Base-by-base conservation (phyloP, 768 basidiomycete species). In the Auriculariales sp. region DNA sequence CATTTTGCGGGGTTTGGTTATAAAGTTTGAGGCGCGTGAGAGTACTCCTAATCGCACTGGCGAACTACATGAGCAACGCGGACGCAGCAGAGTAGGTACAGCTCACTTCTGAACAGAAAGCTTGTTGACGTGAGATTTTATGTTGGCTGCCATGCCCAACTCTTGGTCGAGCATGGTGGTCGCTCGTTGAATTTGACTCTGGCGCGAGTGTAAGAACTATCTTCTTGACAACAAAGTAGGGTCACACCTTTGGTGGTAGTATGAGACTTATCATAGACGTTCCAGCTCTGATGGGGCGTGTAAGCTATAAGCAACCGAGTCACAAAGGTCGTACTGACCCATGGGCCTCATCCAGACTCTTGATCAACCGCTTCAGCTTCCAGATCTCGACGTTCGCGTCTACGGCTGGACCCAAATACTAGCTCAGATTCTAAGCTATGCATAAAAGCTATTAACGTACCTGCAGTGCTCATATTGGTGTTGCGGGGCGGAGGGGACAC, bases 241-340 rank as follows among this genome's bases (percentile, higher is more conserved):
- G 36, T 58, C 67, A 52, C 56, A 82, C 89, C 74, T 91, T 91
- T 47, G 94, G 93, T 27, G 94, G 94, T 52, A 97, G 80, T 66
- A 97, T 93, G 55, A 98, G 75, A 67, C 88, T 92, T 70, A 98
- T 97, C 94, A 98, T 98, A 60, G 90, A 94, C 52, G 95, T 99
- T 52, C 95, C 89, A 58, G 89, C 92, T 57, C 85, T 91, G 56
- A 24, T 14, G 15, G 17, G 22, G 39, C 39, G 17, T 25, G 10
- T 12, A 6, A 10, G 19, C 6, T 10, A 9, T 25, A 11, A 4
- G 17, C 39, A 30, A 27, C 42, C 12, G 29, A 46, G 33, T 34
- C 29, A 63, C 68, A 33, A 47, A n/a, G 28, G 31, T 17, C 3
- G 19, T n/a, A 52, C 56, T 50, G 49, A 85, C 83, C 91, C 91